These are phyloP conservation scores for Thraustotheca clavata DNA, from an alignment of 352 stramenopile species.

Conservation along the genomic window DNA sequence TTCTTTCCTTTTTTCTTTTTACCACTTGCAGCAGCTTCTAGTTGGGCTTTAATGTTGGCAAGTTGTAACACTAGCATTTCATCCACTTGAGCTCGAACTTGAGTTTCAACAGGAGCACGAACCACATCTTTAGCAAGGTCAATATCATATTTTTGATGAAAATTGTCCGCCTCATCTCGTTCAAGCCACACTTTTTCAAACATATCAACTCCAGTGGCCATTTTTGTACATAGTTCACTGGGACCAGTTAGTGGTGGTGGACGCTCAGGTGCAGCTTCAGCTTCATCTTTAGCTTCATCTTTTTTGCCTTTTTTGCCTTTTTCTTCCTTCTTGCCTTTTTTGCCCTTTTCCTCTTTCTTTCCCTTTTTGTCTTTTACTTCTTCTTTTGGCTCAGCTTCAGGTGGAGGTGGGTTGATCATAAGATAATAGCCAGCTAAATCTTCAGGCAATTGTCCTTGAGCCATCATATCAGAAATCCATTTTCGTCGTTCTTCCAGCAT, in stretches of 20 bases:
- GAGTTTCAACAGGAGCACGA: conserved; percentile 72
- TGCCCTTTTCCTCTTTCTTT: conserved; percentile 36
- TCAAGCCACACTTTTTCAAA: conserved; percentile 87
- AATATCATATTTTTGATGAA: conserved; percentile 91
- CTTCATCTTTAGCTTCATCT: conserved; percentile 33
- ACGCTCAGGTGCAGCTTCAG: conserved; percentile 65
- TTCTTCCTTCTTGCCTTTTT: conserved; percentile 41
- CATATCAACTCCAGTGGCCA: conserved; percentile 42
- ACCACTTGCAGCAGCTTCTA: conserved; percentile 66
- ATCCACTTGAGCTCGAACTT: conserved; percentile 88
- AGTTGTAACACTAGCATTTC: conserved; percentile 92
- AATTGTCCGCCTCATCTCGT: conserved; percentile 83
- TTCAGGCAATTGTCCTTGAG: conserved; percentile 74
- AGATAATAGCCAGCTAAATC: conserved; percentile 87
- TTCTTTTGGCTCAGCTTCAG: conserved; percentile 53
- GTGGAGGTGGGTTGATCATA: conserved; percentile 33
- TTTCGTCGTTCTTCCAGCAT: conserved; percentile 87
- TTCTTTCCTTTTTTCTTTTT: conserved; percentile 81
- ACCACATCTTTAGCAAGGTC: conserved; percentile 87
- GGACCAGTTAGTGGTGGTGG: conserved; percentile 76
- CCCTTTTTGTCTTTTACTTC: conserved; percentile 44
- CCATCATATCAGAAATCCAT: conserved; percentile 91
- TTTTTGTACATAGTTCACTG: conserved; percentile 76
- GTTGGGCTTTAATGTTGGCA: conserved; percentile 89
- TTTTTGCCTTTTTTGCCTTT: conserved; percentile 40